phyloP scores from a whole-genome alignment of 176 grass and related monocot species.

The Oryza longistaminata region DNA sequence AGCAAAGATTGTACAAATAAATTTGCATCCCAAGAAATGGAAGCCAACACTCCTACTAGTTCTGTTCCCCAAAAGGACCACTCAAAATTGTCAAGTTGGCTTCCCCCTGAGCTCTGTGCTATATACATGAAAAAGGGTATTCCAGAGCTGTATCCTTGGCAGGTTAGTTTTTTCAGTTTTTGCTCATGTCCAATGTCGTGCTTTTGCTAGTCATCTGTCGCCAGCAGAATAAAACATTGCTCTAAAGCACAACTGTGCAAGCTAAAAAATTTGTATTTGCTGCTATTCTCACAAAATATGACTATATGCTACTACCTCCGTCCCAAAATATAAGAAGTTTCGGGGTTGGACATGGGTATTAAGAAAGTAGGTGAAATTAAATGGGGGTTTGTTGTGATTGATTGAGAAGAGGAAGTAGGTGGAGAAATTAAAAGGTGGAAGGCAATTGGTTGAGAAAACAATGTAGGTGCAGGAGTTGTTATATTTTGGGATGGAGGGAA shows the following conservation, averaged over 20 bases:
- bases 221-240: constrained; percentile 5
- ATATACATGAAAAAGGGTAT: constrained; percentile 90
- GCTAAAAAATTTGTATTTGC: neutral
- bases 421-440: too few species aligned
- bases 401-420: too few species aligned
- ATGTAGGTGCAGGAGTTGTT: too few species aligned
- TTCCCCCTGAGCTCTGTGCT: constrained; percentile 73
- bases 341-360: too few species aligned
- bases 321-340: too few species aligned
- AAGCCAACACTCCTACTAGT: constrained; percentile 61
- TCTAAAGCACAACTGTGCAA: constrained; percentile 21
- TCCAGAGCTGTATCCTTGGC: constrained; percentile 85
- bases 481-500: too few species aligned
- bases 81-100: constrained; percentile 78
- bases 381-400: too few species aligned
- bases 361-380: too few species aligned
- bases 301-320: neutral
- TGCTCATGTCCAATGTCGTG: constrained; percentile 9
- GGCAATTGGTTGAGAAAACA: too few species aligned
- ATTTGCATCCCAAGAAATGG: constrained; percentile 43
- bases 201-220: neutral
- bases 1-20: constrained; percentile 36
- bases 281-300: constrained; percentile 12
- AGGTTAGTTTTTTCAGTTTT: constrained; percentile 54
- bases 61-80: constrained; percentile 61